These are phyloP conservation scores for Vanderwaltozyma tropicalis DNA, from an alignment of 805 yeast genomes.

Conservation along the genomic window DNA sequence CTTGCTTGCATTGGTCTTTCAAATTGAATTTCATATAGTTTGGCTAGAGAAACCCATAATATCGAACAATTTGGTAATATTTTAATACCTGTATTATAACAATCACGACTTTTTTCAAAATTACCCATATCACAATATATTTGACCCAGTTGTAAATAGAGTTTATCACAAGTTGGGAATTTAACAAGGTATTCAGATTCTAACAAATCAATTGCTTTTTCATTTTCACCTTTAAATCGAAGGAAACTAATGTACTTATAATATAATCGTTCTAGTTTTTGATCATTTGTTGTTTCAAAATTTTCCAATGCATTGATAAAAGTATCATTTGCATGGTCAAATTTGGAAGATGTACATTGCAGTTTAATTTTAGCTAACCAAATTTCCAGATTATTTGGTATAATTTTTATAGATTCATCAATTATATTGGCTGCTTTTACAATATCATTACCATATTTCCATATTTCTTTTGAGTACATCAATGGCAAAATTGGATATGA, in stretches of 20 bases:
- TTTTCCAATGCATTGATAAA: constrained; percentile 20
- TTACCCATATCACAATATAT: constrained; percentile 31
- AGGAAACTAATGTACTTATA: constrained; percentile 46
- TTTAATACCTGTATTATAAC: constrained; percentile 40
- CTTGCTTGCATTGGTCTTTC: constrained; percentile 49
- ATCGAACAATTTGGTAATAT: constrained; percentile 33
- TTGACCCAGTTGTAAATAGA: constrained; percentile 57
- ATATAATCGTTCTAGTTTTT: constrained; percentile 40
- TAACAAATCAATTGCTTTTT: constrained; percentile 33
- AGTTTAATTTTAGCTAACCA: constrained; percentile 69
- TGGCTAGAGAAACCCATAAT: constrained; percentile 49
- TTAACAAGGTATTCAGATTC: constrained; percentile 35
- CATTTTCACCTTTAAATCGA: constrained; percentile 30
- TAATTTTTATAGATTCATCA: constrained; percentile 33
- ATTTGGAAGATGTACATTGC: constrained; percentile 36
- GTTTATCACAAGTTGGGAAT: constrained; percentile 42
- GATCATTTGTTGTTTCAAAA: constrained; percentile 19
- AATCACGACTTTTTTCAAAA: constrained; percentile 35
- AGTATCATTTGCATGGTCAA: constrained; percentile 28
- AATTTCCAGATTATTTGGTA: constrained; percentile 42
- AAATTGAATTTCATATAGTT: constrained; percentile 34
- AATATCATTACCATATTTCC: constrained; percentile 40
- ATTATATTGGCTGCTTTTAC: constrained; percentile 46
- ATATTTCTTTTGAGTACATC: constrained; percentile 63
- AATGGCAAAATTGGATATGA: constrained; percentile 42